These are phyloP conservation scores for Elsinoe perseae DNA, from an alignment of 2,329 filamentous ascomycete species.

Conservation along the genomic window DNA sequence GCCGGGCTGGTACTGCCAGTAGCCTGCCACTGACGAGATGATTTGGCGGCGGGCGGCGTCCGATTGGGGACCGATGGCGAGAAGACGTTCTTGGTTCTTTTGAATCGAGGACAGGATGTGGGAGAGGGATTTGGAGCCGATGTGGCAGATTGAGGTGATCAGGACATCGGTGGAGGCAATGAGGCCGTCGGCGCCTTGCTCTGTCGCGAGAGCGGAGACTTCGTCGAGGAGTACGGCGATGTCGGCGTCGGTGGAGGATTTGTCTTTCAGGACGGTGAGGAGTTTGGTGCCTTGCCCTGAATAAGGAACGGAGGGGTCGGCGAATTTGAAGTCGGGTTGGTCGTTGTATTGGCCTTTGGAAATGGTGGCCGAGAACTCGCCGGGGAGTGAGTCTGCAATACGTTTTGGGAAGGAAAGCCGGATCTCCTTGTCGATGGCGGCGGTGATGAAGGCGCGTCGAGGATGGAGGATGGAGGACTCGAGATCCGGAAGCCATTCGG, in stretches of 20 bases:
- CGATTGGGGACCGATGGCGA: constrained; percentile 68
- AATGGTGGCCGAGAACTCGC: constrained; percentile 73
- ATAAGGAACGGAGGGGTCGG: constrained; percentile 67
- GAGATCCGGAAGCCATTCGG: constrained; percentile 88
- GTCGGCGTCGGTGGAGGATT: constrained; percentile 68
- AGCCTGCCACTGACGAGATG: constrained; percentile 79
- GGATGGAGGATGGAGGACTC: constrained; percentile 69
- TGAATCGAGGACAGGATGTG: constrained; percentile 95
- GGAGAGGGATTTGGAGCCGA: constrained; percentile 91
- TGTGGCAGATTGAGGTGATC: constrained; percentile 84
- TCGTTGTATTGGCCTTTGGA: constrained; percentile 86
- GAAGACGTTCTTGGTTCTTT: constrained; percentile 79
- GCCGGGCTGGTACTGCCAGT: constrained; percentile 89
- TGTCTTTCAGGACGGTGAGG: constrained; percentile 69
- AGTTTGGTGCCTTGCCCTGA: constrained; percentile 77
- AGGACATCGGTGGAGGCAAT: constrained; percentile 89
- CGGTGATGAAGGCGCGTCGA: constrained; percentile 86
- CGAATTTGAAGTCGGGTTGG: constrained; percentile 91
- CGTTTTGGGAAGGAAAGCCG: constrained; percentile 91
- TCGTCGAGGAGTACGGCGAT: constrained; percentile 72
- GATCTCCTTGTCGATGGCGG: constrained; percentile 92
- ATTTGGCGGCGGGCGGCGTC: constrained; percentile 77
- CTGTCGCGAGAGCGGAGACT: constrained; percentile 71
- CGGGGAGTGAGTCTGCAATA: constrained; percentile 86
- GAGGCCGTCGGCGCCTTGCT: constrained; percentile 62